Conservation (phyloP, 345 rosid species). For the Noccaea bulbosa region DNA sequence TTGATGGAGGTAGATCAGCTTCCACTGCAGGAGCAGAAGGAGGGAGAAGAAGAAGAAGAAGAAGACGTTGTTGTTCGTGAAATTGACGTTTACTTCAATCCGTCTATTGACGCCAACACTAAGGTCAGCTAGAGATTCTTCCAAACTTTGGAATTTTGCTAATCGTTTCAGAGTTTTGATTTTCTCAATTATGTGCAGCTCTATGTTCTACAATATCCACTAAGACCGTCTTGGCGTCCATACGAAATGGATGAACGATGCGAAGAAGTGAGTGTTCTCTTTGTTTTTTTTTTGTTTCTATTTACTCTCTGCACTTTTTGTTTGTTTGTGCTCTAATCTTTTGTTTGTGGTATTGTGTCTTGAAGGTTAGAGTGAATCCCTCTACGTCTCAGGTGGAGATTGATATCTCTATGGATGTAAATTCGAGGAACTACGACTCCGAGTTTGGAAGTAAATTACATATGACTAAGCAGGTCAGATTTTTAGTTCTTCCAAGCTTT, state of each 20-base stretch:
- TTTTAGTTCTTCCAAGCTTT: slow-evolving; percentile 23
- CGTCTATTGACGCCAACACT: slow-evolving; percentile 54
- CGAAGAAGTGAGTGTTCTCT: slow-evolving; percentile 55
- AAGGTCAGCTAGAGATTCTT: slow-evolving; percentile 45
- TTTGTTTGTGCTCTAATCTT: not conserved
- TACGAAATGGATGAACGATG: slow-evolving; percentile 86
- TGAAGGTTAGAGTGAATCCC: slow-evolving; percentile 83
- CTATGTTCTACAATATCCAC: slow-evolving; percentile 83
- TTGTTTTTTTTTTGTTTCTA: not conserved
- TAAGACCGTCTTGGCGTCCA: slow-evolving; percentile 87
- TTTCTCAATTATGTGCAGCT: slow-evolving; percentile 51
- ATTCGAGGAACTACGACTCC: slow-evolving; percentile 58
- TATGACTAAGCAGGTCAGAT: slow-evolving; percentile 68
- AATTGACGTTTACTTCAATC: slow-evolving; percentile 77
- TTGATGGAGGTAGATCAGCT: slow-evolving; percentile 45
- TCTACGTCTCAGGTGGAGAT: slow-evolving; percentile 60
- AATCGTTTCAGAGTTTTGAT: not conserved
- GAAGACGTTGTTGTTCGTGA: slow-evolving; percentile 82
- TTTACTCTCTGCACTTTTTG: not conserved
- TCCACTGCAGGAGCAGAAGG: slow-evolving; percentile 42
- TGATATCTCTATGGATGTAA: slow-evolving; percentile 66
- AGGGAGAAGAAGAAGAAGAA: slow-evolving; percentile 46
- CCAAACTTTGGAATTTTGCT: not conserved
- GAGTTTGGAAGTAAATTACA: slow-evolving; percentile 43
- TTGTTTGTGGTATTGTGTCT: slow-evolving; percentile 17